These are phyloP conservation scores for Eimeria acervulina DNA, from an alignment of 169 alveolate genomes.

Conservation along the genomic window DNA sequence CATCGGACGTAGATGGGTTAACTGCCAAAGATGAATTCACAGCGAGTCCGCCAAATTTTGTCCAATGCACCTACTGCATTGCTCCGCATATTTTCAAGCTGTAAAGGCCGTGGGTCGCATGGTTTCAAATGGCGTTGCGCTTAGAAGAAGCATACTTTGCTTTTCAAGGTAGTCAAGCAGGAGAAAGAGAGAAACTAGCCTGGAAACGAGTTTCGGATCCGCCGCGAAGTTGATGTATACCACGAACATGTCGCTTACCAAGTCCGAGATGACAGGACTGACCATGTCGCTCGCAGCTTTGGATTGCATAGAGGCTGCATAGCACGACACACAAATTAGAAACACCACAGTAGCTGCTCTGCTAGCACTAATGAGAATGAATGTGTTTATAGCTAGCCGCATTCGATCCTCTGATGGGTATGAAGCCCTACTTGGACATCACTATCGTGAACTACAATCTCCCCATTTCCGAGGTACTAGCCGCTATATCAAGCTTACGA, in stretches of 20 bases:
- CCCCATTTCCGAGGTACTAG: neutral
- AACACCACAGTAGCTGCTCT: neutral
- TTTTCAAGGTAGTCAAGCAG: constrained; percentile 70
- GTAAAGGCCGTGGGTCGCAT: neutral
- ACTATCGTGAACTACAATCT: neutral
- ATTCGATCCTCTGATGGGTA: neutral
- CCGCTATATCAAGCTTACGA: neutral
- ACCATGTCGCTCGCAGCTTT: constrained; percentile 76
- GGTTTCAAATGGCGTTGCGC: neutral
- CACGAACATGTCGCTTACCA: constrained; percentile 62
- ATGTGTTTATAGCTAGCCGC: neutral
- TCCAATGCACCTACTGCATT: neutral
- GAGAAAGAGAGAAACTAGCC: constrained; percentile 79
- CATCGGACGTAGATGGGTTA: neutral
- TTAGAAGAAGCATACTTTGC: constrained; percentile 57
- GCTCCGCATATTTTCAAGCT: neutral
- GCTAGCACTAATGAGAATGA: neutral
- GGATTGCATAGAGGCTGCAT: constrained; percentile 56
- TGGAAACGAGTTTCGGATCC: constrained; percentile 48
- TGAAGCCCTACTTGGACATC: neutral
- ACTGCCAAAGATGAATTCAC: neutral
- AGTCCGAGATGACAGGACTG: constrained; percentile 64
- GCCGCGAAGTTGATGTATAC: constrained; percentile 77
- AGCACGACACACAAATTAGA: neutral
- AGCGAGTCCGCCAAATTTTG: neutral